phyloP scores from a whole-genome alignment of 2,329 filamentous ascomycete species.

The Metarhizium brunneum region DNA sequence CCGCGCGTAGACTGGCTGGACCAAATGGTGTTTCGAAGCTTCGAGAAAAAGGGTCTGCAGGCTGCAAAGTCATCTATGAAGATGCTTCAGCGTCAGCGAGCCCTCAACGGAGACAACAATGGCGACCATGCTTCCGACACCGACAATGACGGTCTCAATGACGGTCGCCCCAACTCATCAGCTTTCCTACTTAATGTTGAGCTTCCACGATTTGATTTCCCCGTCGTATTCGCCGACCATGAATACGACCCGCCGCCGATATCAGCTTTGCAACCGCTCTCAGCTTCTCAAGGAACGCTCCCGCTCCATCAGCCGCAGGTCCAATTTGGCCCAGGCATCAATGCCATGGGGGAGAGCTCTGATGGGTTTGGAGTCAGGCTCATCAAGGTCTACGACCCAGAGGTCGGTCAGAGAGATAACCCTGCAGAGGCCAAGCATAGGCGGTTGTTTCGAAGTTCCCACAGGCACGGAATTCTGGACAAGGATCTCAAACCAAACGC shows the following conservation, averaged over 20 bases:
- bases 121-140: constrained; percentile 13
- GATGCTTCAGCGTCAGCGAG: constrained; percentile 40
- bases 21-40: constrained; percentile 81
- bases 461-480: constrained; percentile 85
- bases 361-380: constrained; percentile 48
- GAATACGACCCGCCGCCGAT: constrained; percentile 83
- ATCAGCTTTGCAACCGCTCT: constrained; percentile 57
- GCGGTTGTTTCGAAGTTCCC: constrained; percentile 79
- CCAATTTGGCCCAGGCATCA: constrained; percentile 82
- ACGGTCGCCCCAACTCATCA: constrained; percentile 38
- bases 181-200: constrained; percentile 83
- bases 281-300: constrained; percentile 53
- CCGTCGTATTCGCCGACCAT: constrained; percentile 88
- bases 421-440: constrained; percentile 93
- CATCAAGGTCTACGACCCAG: constrained; percentile 85
- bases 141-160: constrained; percentile 20
- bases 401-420: constrained; percentile 82
- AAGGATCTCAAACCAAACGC: constrained; percentile 94
- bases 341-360: constrained; percentile 48
- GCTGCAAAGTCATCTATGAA: constrained; percentile 56
- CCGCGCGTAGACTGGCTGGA: constrained; percentile 91
- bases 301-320: constrained; percentile 80
- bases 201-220: constrained; percentile 89
- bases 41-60: constrained; percentile 66
- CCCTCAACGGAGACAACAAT: constrained; percentile 29